Conservation (phyloP, 139 green algal genomes). For the Volvox africanus region DNA sequence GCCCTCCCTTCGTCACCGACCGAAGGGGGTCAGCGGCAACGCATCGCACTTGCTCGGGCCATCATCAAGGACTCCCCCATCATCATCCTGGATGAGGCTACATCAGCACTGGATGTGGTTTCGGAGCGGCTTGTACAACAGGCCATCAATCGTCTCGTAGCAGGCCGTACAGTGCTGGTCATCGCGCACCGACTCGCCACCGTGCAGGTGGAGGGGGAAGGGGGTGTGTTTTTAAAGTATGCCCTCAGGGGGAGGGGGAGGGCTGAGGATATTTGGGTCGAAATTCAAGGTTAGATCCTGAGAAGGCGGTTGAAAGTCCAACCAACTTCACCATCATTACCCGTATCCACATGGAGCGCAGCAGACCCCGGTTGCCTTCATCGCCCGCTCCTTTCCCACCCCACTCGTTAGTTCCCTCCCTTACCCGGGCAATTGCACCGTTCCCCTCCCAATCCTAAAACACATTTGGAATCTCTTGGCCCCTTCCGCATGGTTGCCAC, state of each 20-base stretch:
- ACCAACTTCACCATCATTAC: neutral
- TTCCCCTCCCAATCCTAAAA: no score
- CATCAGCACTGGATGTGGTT: conserved; percentile 70
- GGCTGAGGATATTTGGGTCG: neutral
- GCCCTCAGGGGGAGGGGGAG: neutral
- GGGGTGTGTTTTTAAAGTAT: neutral
- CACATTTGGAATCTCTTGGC: no score
- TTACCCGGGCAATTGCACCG: no score
- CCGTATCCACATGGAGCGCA: neutral
- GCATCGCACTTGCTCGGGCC: conserved; percentile 93
- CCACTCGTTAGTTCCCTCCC: no score
- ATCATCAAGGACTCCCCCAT: conserved; percentile 88
- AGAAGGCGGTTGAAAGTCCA: neutral
- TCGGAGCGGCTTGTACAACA: conserved; percentile 86
- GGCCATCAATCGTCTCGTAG: conserved; percentile 89
- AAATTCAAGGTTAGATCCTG: no score
- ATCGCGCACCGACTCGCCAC: conserved; percentile 93
- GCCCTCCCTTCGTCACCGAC: neutral
- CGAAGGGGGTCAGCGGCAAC: conserved; percentile 81
- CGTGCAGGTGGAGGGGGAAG: conserved; percentile 64
- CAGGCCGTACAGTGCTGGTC: conserved; percentile 90
- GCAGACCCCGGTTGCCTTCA: no score
- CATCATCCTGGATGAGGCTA: conserved; percentile 97
- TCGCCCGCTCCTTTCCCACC: no score
- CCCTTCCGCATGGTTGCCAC: no score